Evolutionary conservation across 1,284 basidiomycete genomes (phyloP).

Genomic region (Phellinidium pouzarii): DNA sequence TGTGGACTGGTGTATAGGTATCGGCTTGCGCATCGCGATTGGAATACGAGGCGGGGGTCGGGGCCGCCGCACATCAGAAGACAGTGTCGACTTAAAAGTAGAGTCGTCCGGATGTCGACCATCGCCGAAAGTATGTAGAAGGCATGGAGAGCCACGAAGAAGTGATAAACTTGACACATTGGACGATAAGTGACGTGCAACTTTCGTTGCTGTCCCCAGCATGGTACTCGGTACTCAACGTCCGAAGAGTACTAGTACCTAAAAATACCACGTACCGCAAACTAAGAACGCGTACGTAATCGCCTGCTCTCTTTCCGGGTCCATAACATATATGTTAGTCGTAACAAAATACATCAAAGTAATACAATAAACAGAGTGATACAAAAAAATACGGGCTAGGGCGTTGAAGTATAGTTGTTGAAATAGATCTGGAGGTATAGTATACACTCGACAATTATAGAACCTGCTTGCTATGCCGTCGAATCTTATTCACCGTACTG

Average conservation of each 20-base stretch:
- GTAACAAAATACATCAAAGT: too few species aligned
- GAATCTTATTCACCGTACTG: conserved; percentile 13
- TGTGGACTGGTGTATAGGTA: too few species aligned
- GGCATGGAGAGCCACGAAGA: background rate
- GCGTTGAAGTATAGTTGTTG: background rate
- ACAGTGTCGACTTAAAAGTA: too few species aligned
- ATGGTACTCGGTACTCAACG: background rate
- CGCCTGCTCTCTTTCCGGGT: too few species aligned
- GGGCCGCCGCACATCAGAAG: background rate
- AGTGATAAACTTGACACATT: background rate
- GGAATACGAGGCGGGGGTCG: background rate
- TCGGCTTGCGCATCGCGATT: background rate
- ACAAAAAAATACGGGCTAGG: background rate
- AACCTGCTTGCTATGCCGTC: conserved; percentile 11
- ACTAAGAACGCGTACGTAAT: background rate
- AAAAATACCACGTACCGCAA: background rate
- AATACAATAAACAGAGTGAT: background rate
- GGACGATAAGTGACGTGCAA: background rate
- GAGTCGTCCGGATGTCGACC: background rate
- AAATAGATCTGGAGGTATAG: background rate
- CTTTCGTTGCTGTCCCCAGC: background rate
- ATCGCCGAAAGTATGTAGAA: background rate
- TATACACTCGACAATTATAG: background rate
- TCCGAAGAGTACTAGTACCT: background rate
- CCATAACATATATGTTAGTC: too few species aligned